phyloP scores from a whole-genome alignment of 768 basidiomycete genomes.

The Boletus tylopilopsis region DNA sequence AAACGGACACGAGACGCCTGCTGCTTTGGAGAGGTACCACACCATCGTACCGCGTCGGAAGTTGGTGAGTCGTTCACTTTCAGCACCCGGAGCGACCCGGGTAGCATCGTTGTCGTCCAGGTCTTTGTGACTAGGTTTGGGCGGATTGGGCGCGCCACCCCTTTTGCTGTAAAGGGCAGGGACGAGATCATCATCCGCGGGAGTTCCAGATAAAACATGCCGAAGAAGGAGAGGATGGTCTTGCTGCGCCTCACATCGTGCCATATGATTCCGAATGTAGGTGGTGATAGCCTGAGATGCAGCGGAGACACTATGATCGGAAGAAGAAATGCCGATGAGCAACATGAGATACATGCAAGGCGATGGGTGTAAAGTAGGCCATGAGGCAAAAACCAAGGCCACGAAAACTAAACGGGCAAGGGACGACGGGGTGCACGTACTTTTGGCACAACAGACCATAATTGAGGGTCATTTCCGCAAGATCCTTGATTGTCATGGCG shows the following conservation, averaged over 20 bases:
- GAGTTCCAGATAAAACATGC: slow-evolving; percentile 68
- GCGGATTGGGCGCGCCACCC: slow-evolving; percentile 57
- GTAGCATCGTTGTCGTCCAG: slow-evolving; percentile 27
- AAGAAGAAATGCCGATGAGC: slow-evolving; percentile 2
- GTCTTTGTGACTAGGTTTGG: slow-evolving; percentile 21
- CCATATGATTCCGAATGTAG: slow-evolving; percentile 71
- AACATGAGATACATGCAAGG: slow-evolving; percentile 13
- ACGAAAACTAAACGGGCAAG: slow-evolving; percentile 8
- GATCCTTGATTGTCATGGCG: slow-evolving; percentile 84
- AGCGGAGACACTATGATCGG: slow-evolving; percentile 56
- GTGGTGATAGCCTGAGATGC: slow-evolving; percentile 81
- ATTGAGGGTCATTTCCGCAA: slow-evolving; percentile 64
- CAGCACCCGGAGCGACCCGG: slow-evolving; percentile 6
- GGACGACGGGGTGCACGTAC: slow-evolving; percentile 39
- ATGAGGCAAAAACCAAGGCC: slow-evolving; percentile 5
- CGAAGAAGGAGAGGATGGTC: slow-evolving; percentile 73
- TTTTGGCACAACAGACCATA: slow-evolving; percentile 73
- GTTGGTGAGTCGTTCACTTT: slow-evolving; percentile 51
- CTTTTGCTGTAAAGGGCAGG: slow-evolving; percentile 65
- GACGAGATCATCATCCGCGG: slow-evolving; percentile 68
- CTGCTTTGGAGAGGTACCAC: slow-evolving; percentile 75
- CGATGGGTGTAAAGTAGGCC: slow-evolving; percentile 2
- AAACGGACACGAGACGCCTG: slow-evolving; percentile 76
- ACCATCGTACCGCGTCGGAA: slow-evolving; percentile 77
- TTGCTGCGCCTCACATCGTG: slow-evolving; percentile 66